Evolutionary conservation across 305 asterid species (phyloP).

Genomic region (Rubia peregrina): DNA sequence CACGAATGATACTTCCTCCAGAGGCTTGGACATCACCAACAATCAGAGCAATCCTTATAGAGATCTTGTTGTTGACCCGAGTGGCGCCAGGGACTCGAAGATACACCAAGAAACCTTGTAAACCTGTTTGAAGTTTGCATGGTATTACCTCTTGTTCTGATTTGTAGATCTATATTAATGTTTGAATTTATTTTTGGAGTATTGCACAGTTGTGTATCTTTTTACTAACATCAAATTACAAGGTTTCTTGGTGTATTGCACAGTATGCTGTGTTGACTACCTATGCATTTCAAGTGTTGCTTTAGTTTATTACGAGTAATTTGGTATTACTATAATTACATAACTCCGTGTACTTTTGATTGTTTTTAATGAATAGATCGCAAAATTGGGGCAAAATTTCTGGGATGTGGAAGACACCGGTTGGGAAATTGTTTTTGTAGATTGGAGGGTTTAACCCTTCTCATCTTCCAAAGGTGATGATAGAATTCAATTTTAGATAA

Average conservation of each 20-base stretch:
- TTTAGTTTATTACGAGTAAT: neutral
- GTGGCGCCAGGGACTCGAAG: conserved; percentile 40
- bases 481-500: neutral
- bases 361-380: conserved; percentile 37
- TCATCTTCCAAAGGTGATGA: conserved; percentile 67
- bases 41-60: conserved; percentile 5
- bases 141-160: too few species aligned
- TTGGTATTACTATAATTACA: neutral
- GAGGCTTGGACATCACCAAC: conserved; percentile 12
- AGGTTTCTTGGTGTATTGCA: too few species aligned
- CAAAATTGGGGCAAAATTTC: conserved; percentile 58
- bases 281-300: conserved; percentile 2
- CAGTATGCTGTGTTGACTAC: conserved; percentile 34
- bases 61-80: conserved; percentile 39
- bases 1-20: neutral
- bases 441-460: conserved; percentile 94
- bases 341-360: conserved; percentile 6
- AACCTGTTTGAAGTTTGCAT: too few species aligned
- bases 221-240: too few species aligned
- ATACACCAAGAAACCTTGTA: too few species aligned
- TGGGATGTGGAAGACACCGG: conserved; percentile 83
- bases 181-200: too few species aligned
- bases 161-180: too few species aligned
- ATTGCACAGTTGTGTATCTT: too few species aligned
- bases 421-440: conserved; percentile 88